phyloP scores from a whole-genome alignment of 345 rosid species.

The Excoecaria agallocha region DNA sequence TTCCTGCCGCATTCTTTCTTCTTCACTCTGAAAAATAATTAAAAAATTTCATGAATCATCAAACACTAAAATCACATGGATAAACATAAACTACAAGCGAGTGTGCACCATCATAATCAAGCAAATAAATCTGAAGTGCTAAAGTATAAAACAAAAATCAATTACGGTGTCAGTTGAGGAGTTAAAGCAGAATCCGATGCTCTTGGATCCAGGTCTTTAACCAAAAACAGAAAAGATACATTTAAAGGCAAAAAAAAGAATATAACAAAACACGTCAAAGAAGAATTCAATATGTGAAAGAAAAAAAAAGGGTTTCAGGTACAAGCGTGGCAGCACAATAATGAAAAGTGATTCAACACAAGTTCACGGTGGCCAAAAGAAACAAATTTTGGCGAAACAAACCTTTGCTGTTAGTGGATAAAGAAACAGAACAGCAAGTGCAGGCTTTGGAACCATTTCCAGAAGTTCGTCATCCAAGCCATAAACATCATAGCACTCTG shows the following conservation, averaged over 20 bases:
- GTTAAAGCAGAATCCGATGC: neutral
- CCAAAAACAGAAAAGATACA: neutral
- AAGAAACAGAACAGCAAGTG: constrained; percentile 86
- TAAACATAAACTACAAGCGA: neutral
- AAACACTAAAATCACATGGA: neutral
- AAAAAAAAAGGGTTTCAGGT: neutral
- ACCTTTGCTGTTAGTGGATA: constrained; percentile 87
- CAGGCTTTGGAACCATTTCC: constrained; percentile 87
- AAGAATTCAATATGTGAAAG: neutral
- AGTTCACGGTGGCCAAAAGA: neutral
- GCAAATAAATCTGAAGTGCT: neutral
- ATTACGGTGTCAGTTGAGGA: neutral
- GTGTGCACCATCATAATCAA: neutral
- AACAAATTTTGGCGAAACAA: constrained; percentile 10
- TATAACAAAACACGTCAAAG: neutral
- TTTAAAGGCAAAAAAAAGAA: neutral
- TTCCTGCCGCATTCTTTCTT: constrained; percentile 66
- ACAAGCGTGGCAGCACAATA: no score
- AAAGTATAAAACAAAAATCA: neutral
- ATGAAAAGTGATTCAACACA: neutral
- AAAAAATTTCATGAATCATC: constrained; percentile 11
- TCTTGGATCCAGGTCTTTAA: neutral
- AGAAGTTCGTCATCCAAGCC: constrained; percentile 86
- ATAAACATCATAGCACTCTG: constrained; percentile 82
- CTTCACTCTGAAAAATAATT: constrained; percentile 55